Percentiles rank a stretch among this genome's conserved stretches.
phyloP scores from a whole-genome alignment of 2,329 filamentous ascomycete species.

The Fonsecaea pugnacius region DNA sequence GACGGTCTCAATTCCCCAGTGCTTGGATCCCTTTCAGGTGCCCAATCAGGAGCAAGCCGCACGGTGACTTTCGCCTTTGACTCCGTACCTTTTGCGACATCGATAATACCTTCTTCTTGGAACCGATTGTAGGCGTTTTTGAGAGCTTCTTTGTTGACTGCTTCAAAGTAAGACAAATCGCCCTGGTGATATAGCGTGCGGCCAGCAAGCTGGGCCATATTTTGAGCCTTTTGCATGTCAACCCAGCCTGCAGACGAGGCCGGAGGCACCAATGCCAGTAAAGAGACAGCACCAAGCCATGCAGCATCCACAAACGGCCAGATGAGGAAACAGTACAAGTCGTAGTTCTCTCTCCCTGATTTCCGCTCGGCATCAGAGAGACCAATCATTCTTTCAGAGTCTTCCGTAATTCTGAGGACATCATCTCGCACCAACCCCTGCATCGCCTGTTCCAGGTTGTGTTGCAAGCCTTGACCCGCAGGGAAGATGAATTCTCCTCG shows the following conservation, averaged over 20 bases:
- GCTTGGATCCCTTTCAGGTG: conserved; percentile 65
- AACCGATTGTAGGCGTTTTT: conserved; percentile 91
- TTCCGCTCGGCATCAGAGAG: conserved; percentile 75
- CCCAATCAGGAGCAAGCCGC: conserved; percentile 75
- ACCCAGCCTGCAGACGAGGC: conserved; percentile 67
- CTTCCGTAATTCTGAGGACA: conserved; percentile 69
- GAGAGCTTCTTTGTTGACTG: conserved; percentile 96
- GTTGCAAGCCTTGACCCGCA: conserved; percentile 72
- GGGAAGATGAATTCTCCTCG: conserved; percentile 97
- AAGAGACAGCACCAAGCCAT: conserved; percentile 86
- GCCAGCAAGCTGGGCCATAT: conserved; percentile 81
- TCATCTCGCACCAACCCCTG: conserved; percentile 75
- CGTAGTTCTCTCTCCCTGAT: conserved; percentile 87
- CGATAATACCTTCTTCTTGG: conserved; percentile 85
- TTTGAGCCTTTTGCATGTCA: conserved; percentile 75
- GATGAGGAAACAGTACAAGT: conserved; percentile 98
- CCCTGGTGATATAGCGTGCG: conserved; percentile 98
- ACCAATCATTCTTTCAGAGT: conserved; percentile 68
- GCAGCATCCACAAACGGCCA: conserved; percentile 97
- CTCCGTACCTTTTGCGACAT: conserved; percentile 71
- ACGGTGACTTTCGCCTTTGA: conserved; percentile 50
- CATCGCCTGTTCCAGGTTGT: conserved; percentile 81
- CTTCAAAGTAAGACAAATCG: conserved; percentile 95
- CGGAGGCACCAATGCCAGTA: conserved; percentile 84
- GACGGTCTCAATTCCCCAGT: conserved; percentile 68